phyloP scores from a whole-genome alignment of 768 basidiomycete genomes.

The Hericium erinaceus region DNA sequence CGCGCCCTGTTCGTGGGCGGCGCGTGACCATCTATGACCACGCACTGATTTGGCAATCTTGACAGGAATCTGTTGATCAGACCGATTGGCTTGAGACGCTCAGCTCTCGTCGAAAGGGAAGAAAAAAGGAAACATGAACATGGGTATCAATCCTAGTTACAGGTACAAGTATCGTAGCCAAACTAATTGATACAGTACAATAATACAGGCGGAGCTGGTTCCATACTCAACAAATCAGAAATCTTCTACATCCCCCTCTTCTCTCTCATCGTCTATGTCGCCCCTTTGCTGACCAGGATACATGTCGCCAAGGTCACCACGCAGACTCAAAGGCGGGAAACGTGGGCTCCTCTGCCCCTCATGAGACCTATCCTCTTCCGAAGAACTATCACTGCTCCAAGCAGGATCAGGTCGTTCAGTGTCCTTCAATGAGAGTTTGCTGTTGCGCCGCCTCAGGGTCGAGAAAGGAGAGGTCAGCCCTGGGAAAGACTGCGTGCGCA shows the following conservation, averaged over 20 bases:
- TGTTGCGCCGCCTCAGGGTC: not conserved
- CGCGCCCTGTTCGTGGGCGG: too few relatives aligned
- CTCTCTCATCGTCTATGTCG: constrained; percentile 1
- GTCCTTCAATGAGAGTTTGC: constrained; percentile 1
- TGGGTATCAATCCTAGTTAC: too few relatives aligned
- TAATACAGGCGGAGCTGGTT: too few relatives aligned
- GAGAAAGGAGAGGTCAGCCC: constrained; percentile 6
- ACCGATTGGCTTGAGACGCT: too few relatives aligned
- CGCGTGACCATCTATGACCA: too few relatives aligned
- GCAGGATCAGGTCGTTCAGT: not conserved
- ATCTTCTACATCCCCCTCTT: constrained; percentile 7
- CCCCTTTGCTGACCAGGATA: constrained; percentile 1
- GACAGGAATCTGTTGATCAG: too few relatives aligned
- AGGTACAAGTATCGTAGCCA: too few relatives aligned
- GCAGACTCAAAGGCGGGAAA: constrained; percentile 1
- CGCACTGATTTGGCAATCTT: too few relatives aligned
- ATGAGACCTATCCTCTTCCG: constrained; percentile 3
- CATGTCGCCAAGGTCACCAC: constrained; percentile 7
- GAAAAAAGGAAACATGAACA: too few relatives aligned
- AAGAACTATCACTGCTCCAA: constrained; percentile 12
- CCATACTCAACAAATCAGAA: not conserved
- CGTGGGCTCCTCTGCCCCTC: not conserved
- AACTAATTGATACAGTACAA: too few relatives aligned
- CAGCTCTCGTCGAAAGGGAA: too few relatives aligned
- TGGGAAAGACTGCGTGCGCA: constrained; percentile 13